Evolutionary conservation across 176 grass and related monocot species (phyloP).

Genomic region (Eragrostis nindensis): DNA sequence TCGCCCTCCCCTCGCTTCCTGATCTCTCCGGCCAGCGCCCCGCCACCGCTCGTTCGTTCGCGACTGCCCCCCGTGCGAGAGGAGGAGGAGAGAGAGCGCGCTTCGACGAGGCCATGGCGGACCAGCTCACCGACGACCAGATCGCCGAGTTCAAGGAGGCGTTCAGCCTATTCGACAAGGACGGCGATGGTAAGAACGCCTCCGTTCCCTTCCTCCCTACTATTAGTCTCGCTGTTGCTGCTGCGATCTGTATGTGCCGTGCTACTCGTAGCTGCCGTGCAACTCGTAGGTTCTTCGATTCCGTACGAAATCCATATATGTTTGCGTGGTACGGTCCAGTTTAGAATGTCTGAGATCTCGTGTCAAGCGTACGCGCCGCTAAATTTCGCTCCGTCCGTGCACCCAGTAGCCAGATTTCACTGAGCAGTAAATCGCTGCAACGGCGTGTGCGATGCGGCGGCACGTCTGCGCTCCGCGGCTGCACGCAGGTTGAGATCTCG

Average conservation of each 20-base stretch:
- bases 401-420: neutral
- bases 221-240: neutral
- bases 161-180: constrained; percentile 95
- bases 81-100: neutral
- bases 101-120: constrained; percentile 55
- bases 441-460: constrained; percentile 4
- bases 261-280: neutral
- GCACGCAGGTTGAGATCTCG: neutral
- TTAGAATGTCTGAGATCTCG: neutral
- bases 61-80: neutral
- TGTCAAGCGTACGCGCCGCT: neutral
- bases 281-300: neutral
- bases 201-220: no score
- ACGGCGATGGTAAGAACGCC: constrained; percentile 62
- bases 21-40: constrained; percentile 18
- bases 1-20: neutral
- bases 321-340: neutral
- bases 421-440: neutral
- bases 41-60: neutral
- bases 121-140: constrained; percentile 93
- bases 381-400: neutral
- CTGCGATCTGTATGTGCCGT: neutral
- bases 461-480: constrained; percentile 8
- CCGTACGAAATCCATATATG: neutral
- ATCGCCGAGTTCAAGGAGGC: constrained; percentile 97